A percentile compares a stretch with the other conserved stretches of the same genome.
Evolutionary conservation across 495 filamentous ascomycete species (phyloP).

Genomic region (Aspergillus indologenus): DNA sequence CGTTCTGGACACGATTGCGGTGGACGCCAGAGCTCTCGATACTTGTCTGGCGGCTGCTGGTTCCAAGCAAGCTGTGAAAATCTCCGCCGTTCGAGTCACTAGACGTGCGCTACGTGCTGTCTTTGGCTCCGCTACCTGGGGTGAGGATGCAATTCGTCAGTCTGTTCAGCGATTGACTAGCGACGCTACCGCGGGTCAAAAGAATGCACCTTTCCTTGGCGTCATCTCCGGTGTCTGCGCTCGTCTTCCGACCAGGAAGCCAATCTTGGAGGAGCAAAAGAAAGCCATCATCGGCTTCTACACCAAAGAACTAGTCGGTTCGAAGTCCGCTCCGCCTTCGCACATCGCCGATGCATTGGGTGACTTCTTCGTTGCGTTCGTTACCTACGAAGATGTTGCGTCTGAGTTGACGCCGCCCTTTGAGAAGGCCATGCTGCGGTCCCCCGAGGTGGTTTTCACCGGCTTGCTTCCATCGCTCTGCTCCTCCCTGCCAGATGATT

Average conservation of each 20-base stretch:
- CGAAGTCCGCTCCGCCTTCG: slow-evolving; percentile 62
- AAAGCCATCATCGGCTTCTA: slow-evolving; percentile 75
- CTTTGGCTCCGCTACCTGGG: slow-evolving; percentile 56
- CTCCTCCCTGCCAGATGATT: slow-evolving; percentile 57
- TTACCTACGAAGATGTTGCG: slow-evolving; percentile 70
- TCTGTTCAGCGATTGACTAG: slow-evolving; percentile 62
- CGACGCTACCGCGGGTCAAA: slow-evolving; percentile 57
- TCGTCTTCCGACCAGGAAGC: slow-evolving; percentile 56
- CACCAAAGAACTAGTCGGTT: slow-evolving; percentile 77
- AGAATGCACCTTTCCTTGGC: slow-evolving; percentile 74
- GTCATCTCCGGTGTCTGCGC: slow-evolving; percentile 82
- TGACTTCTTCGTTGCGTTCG: slow-evolving; percentile 81
- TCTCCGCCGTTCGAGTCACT: slow-evolving; percentile 67
- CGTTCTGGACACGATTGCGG: slow-evolving; percentile 59
- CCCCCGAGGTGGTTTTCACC: slow-evolving; percentile 83
- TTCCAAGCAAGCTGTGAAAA: slow-evolving; percentile 54
- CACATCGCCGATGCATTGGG: slow-evolving; percentile 70
- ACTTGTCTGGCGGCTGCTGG: slow-evolving; percentile 64
- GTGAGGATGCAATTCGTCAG: slow-evolving; percentile 57
- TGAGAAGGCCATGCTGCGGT: slow-evolving; percentile 82
- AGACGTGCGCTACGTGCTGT: slow-evolving; percentile 69
- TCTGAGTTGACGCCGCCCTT: slow-evolving; percentile 75
- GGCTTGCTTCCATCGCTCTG: slow-evolving; percentile 71
- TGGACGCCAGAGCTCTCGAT: slow-evolving; percentile 68
- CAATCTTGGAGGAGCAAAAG: slow-evolving; percentile 61